Percentiles rank a stretch among this genome's conserved stretches.
These are phyloP conservation scores for Coniferiporia weirii DNA, from an alignment of 1,284 basidiomycete genomes.

Conservation along the genomic window DNA sequence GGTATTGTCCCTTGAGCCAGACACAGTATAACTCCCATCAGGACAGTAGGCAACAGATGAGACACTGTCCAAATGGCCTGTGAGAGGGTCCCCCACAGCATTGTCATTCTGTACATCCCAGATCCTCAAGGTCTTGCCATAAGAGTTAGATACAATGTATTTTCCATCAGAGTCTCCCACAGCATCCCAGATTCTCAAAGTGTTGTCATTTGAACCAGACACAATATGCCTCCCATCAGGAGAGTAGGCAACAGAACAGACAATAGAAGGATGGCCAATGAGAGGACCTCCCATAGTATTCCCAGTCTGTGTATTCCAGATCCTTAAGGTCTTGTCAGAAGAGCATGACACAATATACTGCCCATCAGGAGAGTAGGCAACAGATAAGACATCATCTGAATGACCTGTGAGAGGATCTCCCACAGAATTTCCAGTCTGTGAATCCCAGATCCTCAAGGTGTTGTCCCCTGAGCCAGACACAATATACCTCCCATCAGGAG, in stretches of 20 bases:
- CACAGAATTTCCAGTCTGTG: too few relatives aligned
- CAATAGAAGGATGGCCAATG: not conserved
- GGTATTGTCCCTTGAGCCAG: slow-evolving; percentile 36
- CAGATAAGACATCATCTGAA: too few relatives aligned
- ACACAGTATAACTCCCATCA: slow-evolving; percentile 56
- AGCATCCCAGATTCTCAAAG: slow-evolving; percentile 18
- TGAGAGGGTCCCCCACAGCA: not conserved
- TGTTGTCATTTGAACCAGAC: slow-evolving; percentile 16
- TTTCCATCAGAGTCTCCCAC: slow-evolving; percentile 7
- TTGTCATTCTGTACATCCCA: slow-evolving; percentile 14
- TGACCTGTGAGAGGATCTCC: too few relatives aligned
- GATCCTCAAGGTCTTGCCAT: slow-evolving; percentile 11
- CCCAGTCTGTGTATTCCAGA: slow-evolving; percentile 21
- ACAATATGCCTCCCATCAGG: slow-evolving; percentile 18
- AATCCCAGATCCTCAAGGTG: too few relatives aligned
- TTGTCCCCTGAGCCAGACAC: too few relatives aligned
- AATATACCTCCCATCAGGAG: too few relatives aligned
- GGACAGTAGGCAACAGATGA: slow-evolving; percentile 12
- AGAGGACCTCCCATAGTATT: too few relatives aligned
- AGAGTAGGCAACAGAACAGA: slow-evolving; percentile 8
- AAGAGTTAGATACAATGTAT: slow-evolving; percentile 11
- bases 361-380: slow-evolving; percentile 21
- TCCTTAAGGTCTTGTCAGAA: slow-evolving; percentile 10
- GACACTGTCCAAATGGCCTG: slow-evolving; percentile 7
- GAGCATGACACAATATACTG: slow-evolving; percentile 20